phyloP scores from a whole-genome alignment of 1,284 basidiomycete genomes.

The Athelia sp. region DNA sequence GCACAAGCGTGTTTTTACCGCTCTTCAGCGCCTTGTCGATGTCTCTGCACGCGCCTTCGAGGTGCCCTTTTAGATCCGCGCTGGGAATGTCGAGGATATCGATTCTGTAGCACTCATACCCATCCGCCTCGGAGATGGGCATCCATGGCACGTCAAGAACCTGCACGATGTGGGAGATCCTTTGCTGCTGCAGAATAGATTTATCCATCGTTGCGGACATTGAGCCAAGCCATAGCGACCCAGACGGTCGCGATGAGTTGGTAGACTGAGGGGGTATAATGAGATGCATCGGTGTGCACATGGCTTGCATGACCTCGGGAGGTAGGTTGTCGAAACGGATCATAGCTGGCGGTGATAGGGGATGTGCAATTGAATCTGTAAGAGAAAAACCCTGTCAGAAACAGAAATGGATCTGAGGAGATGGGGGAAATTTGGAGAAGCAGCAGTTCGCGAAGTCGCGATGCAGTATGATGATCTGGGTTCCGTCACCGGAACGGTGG shows the following conservation, averaged over 20 bases:
- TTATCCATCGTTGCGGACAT: slow-evolving; percentile 47
- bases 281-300: slow-evolving; percentile 77
- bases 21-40: slow-evolving; percentile 44
- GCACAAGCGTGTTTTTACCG: slow-evolving; percentile 57
- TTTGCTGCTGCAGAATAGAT: slow-evolving; percentile 40
- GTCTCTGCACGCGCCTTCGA: slow-evolving; percentile 51
- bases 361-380: too few relatives aligned
- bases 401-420: too few relatives aligned
- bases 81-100: slow-evolving; percentile 53
- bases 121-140: slow-evolving; percentile 52
- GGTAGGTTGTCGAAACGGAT: slow-evolving; percentile 68
- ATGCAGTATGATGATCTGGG: too few relatives aligned
- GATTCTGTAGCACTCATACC: slow-evolving; percentile 57
- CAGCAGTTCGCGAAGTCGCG: too few relatives aligned
- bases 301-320: slow-evolving; percentile 69
- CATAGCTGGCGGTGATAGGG: slow-evolving; percentile 31
- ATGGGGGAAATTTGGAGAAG: too few relatives aligned
- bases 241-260: slow-evolving; percentile 17
- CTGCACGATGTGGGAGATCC: slow-evolving; percentile 60
- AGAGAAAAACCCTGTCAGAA: too few relatives aligned
- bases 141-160: slow-evolving; percentile 69
- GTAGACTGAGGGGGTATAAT: slow-evolving; percentile 32
- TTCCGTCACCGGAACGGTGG: too few relatives aligned
- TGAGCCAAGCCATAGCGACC: slow-evolving; percentile 50
- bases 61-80: slow-evolving; percentile 49